These are phyloP conservation scores for Saksenaea vasiformis DNA, from an alignment of 371 early-diverging fungal species.

Conservation along the genomic window DNA sequence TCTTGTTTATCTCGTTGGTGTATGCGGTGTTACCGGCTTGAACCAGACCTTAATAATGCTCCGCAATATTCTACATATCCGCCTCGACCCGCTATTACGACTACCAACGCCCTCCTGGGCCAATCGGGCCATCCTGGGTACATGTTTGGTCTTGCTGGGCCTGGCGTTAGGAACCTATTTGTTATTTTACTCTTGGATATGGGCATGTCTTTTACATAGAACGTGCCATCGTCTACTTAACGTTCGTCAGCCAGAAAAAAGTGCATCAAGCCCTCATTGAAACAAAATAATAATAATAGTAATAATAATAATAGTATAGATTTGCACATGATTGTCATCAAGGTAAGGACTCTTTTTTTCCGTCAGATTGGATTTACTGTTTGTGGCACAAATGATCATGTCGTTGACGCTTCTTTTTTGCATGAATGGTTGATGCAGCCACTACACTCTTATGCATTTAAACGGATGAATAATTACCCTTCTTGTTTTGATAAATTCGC, in stretches of 20 bases:
- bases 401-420: background rate
- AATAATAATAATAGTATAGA: background rate
- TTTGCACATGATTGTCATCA: background rate
- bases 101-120: constrained; percentile 10
- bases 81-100: constrained; percentile 16
- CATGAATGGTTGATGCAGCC: background rate
- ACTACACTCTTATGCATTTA: too few species aligned
- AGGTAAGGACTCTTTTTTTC: background rate
- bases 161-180: constrained; percentile 36
- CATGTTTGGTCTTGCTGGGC: constrained; percentile 23
- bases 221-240: constrained; percentile 25
- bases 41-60: constrained; percentile 35
- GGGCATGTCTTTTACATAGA: constrained; percentile 39
- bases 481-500: too few species aligned
- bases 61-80: constrained; percentile 26
- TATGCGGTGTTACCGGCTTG: constrained; percentile 34
- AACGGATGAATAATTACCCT: too few species aligned
- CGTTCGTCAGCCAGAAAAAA: background rate
- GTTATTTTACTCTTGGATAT: constrained; percentile 47
- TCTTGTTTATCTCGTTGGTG: constrained; percentile 39
- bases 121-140: constrained; percentile 3
- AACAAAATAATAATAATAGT: background rate
- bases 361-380: background rate
- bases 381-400: background rate
- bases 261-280: background rate